Evolutionary conservation across 345 rosid species (phyloP).

Genomic region (Trapa bicornis): DNA sequence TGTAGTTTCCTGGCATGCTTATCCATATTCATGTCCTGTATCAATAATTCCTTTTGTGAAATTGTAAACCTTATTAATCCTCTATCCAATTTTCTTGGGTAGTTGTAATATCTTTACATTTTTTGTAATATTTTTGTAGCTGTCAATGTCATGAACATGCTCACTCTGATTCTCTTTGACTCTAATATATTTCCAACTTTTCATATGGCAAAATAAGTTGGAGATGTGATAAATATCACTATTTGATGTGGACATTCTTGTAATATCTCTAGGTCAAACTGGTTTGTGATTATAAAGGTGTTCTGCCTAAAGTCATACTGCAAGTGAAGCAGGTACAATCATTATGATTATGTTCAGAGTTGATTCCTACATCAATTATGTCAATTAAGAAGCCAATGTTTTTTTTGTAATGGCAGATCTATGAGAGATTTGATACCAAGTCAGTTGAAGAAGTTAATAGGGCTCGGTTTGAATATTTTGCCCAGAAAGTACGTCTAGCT

Average conservation of each 20-base stretch:
- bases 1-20: background rate
- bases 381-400: background rate
- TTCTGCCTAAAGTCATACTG: constrained; percentile 67
- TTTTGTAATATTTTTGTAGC: background rate
- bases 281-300: constrained; percentile 54
- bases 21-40: background rate
- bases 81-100: background rate
- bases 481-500: constrained; percentile 43
- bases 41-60: background rate
- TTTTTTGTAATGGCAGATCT: constrained; percentile 34
- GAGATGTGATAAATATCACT: background rate
- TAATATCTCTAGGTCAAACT: constrained; percentile 45
- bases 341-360: background rate
- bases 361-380: no score
- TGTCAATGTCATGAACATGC: background rate
- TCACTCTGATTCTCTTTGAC: background rate
- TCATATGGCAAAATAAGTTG: background rate
- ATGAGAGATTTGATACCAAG: constrained; percentile 59
- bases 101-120: background rate
- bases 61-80: background rate
- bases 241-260: background rate
- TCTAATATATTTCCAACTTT: background rate
- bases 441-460: constrained; percentile 43
- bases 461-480: constrained; percentile 77
- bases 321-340: constrained; percentile 68